Conservation (phyloP, 2,329 filamentous ascomycete genomes). For the Orbilia blumenaviensis region DNA sequence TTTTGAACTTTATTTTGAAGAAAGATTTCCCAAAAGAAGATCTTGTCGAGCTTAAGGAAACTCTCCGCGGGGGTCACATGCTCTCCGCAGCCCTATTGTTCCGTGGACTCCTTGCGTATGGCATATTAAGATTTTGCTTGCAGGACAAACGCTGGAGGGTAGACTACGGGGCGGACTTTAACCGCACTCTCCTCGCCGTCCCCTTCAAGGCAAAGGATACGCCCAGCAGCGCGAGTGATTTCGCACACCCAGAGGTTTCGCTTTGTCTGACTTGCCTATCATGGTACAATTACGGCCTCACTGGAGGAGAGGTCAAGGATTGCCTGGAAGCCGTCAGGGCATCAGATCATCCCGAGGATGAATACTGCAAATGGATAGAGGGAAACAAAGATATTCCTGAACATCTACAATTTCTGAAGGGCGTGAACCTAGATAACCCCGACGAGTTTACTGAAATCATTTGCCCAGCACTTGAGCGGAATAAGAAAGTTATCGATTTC, state of each 20-base stretch:
- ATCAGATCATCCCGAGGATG: conserved; percentile 66
- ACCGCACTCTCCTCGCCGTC: conserved; percentile 66
- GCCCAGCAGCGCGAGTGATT: conserved; percentile 68
- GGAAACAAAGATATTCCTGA: conserved; percentile 59
- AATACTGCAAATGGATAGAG: conserved; percentile 67
- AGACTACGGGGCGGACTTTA: conserved; percentile 69
- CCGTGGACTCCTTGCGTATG: conserved; percentile 68
- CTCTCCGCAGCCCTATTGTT: conserved; percentile 64
- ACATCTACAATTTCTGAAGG: conserved; percentile 62
- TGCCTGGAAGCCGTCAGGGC: conserved; percentile 65
- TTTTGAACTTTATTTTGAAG: conserved; percentile 64
- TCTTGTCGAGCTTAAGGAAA: conserved; percentile 60
- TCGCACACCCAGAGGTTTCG: conserved; percentile 70
- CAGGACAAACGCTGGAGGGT: conserved; percentile 71
- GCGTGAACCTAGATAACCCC: conserved; percentile 70
- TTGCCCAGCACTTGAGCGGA: conserved; percentile 67
- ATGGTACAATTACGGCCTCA: conserved; percentile 69
- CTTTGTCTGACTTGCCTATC: conserved; percentile 68
- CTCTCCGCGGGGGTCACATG: conserved; percentile 55
- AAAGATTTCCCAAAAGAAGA: conserved; percentile 58
- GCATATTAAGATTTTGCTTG: conserved; percentile 68
- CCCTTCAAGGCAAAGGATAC: conserved; percentile 71
- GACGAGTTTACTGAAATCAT: conserved; percentile 64
- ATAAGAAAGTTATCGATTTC: conserved; percentile 70
- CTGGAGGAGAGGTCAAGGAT: conserved; percentile 64